Percentiles rank a stretch among this genome's conserved stretches.
These are phyloP conservation scores for Alectoria sarmentosa DNA, from an alignment of 495 filamentous ascomycete species.

Conservation along the genomic window DNA sequence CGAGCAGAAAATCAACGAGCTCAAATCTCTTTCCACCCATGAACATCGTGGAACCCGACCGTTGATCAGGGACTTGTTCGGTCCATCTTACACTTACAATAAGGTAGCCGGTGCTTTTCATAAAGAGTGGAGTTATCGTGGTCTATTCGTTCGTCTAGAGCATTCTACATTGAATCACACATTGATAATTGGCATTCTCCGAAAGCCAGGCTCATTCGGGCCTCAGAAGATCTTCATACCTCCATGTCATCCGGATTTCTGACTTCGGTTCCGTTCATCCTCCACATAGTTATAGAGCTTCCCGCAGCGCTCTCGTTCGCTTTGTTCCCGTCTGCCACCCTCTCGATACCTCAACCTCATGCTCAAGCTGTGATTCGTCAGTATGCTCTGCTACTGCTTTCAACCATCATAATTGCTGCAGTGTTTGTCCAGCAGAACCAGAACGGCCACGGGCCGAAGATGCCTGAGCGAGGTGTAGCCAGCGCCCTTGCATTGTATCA, in stretches of 20 bases:
- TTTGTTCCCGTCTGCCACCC: constrained; percentile 29
- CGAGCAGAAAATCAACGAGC: neutral
- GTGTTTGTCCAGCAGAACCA: constrained; percentile 23
- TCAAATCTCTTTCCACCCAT: no score
- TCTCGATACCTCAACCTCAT: constrained; percentile 23
- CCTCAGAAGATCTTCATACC: neutral
- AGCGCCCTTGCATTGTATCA: constrained; percentile 33
- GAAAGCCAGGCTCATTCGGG: neutral
- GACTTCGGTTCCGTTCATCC: constrained; percentile 24
- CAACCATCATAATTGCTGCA: constrained; percentile 30
- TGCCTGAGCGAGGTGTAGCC: constrained; percentile 23
- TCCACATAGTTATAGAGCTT: constrained; percentile 32
- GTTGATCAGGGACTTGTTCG: neutral
- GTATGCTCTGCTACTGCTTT: constrained; percentile 32
- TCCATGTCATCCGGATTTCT: neutral
- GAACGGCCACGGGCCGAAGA: constrained; percentile 13
- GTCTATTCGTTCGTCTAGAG: neutral
- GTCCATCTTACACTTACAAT: no score
- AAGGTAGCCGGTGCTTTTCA: no score
- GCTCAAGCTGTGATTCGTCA: constrained; percentile 33
- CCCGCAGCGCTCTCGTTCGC: constrained; percentile 32
- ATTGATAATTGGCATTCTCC: neutral
- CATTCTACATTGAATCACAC: neutral
- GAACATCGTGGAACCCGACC: neutral
- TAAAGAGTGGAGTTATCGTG: no score